These are phyloP conservation scores for Tetrahymena thermophila DNA, from an alignment of 73 alveolate genomes.

Conservation along the genomic window DNA sequence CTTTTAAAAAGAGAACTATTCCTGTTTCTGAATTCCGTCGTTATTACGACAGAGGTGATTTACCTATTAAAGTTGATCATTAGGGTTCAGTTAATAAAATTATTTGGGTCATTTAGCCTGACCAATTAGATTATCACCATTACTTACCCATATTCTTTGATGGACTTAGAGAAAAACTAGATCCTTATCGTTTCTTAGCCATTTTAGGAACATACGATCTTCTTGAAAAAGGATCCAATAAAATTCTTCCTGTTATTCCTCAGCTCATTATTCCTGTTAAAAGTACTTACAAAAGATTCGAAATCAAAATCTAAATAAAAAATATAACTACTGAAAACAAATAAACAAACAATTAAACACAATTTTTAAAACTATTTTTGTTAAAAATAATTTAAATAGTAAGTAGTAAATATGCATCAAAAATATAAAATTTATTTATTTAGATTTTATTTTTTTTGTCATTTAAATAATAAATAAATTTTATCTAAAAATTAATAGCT, in stretches of 20 bases:
- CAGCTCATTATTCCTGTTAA: constrained; percentile 91
- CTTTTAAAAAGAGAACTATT: constrained; percentile 71
- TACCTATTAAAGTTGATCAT: constrained; percentile 92
- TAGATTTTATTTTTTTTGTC: neutral
- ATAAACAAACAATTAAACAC: neutral
- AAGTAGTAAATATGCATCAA: too few species aligned
- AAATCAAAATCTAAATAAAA: neutral
- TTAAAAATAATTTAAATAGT: neutral
- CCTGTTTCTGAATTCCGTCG: constrained; percentile 89
- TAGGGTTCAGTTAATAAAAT: constrained; percentile 90
- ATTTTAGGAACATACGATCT: constrained; percentile 95
- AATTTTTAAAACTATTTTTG: neutral
- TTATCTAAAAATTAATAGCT: constrained; percentile 34
- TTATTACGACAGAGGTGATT: constrained; percentile 96
- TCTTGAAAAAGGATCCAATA: constrained; percentile 95
- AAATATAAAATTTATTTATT: neutral
- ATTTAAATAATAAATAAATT: neutral
- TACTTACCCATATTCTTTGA: constrained; percentile 98
- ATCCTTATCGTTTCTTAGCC: constrained; percentile 99
- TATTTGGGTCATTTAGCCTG: constrained; percentile 91
- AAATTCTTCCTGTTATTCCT: constrained; percentile 98
- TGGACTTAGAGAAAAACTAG: constrained; percentile 95
- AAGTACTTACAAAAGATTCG: constrained; percentile 31
- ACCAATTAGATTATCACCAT: constrained; percentile 97
- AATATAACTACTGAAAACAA: neutral